phyloP scores from a whole-genome alignment of 1,284 basidiomycete species.

The Leucoagaricus sp. region DNA sequence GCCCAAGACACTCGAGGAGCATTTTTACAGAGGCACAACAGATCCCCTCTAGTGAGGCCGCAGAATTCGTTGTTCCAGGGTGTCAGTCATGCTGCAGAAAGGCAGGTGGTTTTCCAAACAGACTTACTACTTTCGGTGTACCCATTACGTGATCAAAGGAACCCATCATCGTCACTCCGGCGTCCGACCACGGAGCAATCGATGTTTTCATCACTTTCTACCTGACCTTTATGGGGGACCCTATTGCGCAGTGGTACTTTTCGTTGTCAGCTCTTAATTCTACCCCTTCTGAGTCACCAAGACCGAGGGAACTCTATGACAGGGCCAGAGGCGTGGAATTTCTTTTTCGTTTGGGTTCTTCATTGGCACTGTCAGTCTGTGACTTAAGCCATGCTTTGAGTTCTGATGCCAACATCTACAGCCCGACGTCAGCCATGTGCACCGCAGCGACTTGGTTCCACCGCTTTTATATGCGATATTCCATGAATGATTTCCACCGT shows the following conservation, averaged over 20 bases:
- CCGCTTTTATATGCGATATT: conserved; percentile 92
- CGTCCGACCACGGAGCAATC: background rate
- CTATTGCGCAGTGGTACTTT: conserved; percentile 69
- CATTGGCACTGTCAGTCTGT: conserved; percentile 65
- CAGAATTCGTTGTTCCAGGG: background rate
- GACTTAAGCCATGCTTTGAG: conserved; percentile 7
- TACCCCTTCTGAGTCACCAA: conserved; percentile 61
- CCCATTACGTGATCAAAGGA: conserved; percentile 12
- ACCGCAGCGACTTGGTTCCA: conserved; percentile 91
- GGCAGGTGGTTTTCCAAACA: background rate
- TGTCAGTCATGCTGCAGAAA: background rate
- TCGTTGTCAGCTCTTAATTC: conserved; percentile 53
- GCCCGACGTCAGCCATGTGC: conserved; percentile 77
- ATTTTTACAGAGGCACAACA: background rate
- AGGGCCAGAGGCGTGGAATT: conserved; percentile 79
- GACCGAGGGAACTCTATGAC: conserved; percentile 72
- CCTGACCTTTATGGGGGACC: conserved; percentile 6
- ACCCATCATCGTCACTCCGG: too few species aligned
- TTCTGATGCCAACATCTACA: conserved; percentile 29
- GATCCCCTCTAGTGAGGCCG: background rate
- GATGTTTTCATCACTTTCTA: background rate
- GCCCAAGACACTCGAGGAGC: background rate
- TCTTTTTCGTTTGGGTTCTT: conserved; percentile 75
- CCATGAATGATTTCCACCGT: conserved; percentile 82
- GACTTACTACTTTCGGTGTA: conserved; percentile 1